Evolutionary conservation across 352 stramenopile species (phyloP).

Genomic region (Phytophthora hibernalis): DNA sequence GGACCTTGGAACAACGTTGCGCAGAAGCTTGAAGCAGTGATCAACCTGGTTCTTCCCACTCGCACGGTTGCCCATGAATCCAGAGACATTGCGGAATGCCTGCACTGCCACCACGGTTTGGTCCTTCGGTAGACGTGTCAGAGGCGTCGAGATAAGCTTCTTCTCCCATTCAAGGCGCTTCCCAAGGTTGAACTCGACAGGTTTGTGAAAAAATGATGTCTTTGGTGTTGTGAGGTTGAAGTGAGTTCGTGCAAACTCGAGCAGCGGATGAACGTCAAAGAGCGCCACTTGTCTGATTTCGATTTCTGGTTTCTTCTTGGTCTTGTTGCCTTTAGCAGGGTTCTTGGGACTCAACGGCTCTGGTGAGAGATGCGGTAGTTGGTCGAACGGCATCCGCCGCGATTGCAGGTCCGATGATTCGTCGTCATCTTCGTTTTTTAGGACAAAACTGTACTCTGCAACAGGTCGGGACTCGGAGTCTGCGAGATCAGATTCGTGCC

Average conservation of each 20-base stretch:
- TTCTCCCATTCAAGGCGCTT: conserved; percentile 73
- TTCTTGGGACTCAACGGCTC: conserved; percentile 26
- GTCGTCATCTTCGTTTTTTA: conserved; percentile 3
- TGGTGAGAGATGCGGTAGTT: conserved; percentile 22
- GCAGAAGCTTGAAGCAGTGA: conserved; percentile 79
- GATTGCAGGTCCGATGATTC: conserved; percentile 1
- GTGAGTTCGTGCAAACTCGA: conserved; percentile 46
- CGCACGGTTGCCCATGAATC: conserved; percentile 79
- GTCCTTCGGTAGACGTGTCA: conserved; percentile 57
- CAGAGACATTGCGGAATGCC: conserved; percentile 77
- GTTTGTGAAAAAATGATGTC: conserved; percentile 31
- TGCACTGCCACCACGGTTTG: conserved; percentile 63
- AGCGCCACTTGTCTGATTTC: conserved; percentile 6
- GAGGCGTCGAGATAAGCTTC: conserved; percentile 53
- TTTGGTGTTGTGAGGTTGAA: conserved; percentile 41
- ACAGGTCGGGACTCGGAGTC: conserved; percentile 4
- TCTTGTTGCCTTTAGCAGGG: conserved; percentile 14
- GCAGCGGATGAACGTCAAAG: conserved; percentile 48
- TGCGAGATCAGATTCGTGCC: not conserved
- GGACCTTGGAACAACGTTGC: conserved; percentile 63
- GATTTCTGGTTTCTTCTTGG: conserved; percentile 18
- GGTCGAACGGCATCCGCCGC: conserved; percentile 20
- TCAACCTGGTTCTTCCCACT: conserved; percentile 67
- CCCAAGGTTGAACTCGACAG: conserved; percentile 47
- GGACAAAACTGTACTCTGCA: conserved; percentile 2